phyloP scores from a whole-genome alignment of 495 filamentous ascomycete genomes.

The Chaetomium fimeti region DNA sequence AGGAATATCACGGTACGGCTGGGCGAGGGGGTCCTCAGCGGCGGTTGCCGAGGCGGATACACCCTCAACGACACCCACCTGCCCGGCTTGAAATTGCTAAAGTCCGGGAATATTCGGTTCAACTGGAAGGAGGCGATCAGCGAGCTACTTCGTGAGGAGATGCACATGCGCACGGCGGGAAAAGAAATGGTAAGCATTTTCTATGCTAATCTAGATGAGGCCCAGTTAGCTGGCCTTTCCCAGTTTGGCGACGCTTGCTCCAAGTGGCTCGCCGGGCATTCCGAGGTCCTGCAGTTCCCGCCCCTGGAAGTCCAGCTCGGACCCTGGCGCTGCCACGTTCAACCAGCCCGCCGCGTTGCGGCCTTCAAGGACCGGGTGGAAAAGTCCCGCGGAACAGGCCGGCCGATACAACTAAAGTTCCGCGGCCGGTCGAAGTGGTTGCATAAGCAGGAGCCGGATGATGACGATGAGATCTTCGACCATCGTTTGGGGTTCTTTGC shows the following conservation, averaged over 20 bases:
- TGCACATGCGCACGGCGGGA: slow-evolving; percentile 7
- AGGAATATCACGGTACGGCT: slow-evolving; percentile 12
- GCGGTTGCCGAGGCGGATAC: neutral
- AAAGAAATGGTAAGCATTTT: neutral
- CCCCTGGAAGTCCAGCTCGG: neutral
- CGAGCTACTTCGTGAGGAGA: slow-evolving; percentile 6
- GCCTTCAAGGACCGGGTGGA: neutral
- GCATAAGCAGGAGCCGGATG: slow-evolving; percentile 1
- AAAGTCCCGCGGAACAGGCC: neutral
- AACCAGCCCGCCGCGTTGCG: slow-evolving; percentile 5
- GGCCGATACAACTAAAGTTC: neutral
- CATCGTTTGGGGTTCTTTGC: neutral
- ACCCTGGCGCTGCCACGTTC: neutral
- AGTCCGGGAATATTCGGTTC: neutral
- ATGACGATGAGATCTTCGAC: neutral
- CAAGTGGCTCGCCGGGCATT: neutral
- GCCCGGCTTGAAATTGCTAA: neutral
- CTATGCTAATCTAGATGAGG: neutral
- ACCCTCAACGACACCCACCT: slow-evolving; percentile 11
- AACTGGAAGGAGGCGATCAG: neutral
- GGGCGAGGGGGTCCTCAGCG: slow-evolving; percentile 3
- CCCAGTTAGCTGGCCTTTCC: neutral
- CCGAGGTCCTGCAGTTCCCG: neutral
- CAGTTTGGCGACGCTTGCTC: slow-evolving; percentile 3
- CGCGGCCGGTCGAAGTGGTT: neutral